Percentiles rank a stretch among this genome's conserved stretches.
Evolutionary conservation across 495 filamentous ascomycete species (phyloP).

Genomic region (Hypoxylon perforatum): DNA sequence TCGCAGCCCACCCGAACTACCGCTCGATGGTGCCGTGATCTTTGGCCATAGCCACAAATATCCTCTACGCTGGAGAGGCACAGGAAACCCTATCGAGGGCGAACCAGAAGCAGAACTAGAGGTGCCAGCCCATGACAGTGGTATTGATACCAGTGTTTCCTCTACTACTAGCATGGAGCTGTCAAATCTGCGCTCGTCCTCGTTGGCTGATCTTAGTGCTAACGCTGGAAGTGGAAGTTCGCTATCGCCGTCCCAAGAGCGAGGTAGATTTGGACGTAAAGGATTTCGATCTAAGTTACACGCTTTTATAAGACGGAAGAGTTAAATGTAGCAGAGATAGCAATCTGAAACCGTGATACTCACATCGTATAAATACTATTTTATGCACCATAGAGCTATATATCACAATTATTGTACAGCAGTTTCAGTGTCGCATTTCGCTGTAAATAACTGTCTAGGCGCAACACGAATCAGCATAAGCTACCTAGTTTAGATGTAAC

Average conservation of each 20-base stretch:
- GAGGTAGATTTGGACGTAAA: background rate
- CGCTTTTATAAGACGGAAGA: no score
- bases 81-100: constrained; percentile 8
- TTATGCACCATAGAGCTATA: no score
- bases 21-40: constrained; percentile 20
- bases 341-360: no score
- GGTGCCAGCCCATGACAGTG: background rate
- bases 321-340: no score
- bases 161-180: background rate
- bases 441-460: no score
- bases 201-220: background rate
- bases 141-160: background rate
- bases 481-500: no score
- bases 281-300: no score
- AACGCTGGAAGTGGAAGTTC: background rate
- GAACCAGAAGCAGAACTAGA: background rate
- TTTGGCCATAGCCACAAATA: constrained; percentile 30
- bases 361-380: no score
- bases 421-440: no score
- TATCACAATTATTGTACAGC: no score
- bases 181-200: background rate
- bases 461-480: no score
- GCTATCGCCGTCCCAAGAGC: background rate
- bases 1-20: background rate
- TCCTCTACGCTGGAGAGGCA: constrained; percentile 14